Base-by-base conservation (phyloP, 2,329 filamentous ascomycete species). In the Magnaporthales sp. region DNA sequence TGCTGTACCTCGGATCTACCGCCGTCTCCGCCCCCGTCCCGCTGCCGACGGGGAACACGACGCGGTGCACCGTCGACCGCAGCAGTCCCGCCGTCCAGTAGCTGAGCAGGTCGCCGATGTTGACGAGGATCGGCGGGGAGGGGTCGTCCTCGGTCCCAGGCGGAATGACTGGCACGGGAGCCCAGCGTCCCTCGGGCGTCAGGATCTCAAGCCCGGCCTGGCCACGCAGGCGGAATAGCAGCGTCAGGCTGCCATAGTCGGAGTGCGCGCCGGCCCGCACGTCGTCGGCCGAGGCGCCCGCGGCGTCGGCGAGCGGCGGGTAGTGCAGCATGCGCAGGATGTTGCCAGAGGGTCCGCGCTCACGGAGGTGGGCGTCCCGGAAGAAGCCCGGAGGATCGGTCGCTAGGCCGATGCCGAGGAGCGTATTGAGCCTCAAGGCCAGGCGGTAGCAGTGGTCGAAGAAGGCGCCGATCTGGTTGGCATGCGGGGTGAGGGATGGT, bases 21-120 rank as follows among this genome's bases (percentile, higher is more conserved):
- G 78, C 81, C 4, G 76, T 78, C 74, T 85, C 84, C n/a, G 80
- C 82, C 1, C 75, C 68, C 1, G 79, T 74, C 9, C 60, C 61
- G 1, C 31, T 64, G 13, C 62, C 63, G 10, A 54, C 26, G 0
- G 82, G 78, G 70, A 97, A 95, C 0, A 94, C 87, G 31, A 98
- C 95, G 11, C 94, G 83, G 75, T 98, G 95, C 6, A 97, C 87
- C 0, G 94, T 97, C 71, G 89, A 93, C 72, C 92, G 90, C 69
- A 98, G 83, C 62, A 97, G 78, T 0, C 93, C 93, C 70, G 91
- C 90, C 0, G 95, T 98, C 94, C 94, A 98, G 76, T 96, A 95
- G 38, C 87, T 90, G 68, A 89, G 79, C 74, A 90, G 73, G 75
- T 89, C 80, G 77, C 90, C 78, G 78, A 93, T 85, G 81, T 95